Conservation (phyloP, 805 yeast species). For the Saccharomycopsis sp. region DNA sequence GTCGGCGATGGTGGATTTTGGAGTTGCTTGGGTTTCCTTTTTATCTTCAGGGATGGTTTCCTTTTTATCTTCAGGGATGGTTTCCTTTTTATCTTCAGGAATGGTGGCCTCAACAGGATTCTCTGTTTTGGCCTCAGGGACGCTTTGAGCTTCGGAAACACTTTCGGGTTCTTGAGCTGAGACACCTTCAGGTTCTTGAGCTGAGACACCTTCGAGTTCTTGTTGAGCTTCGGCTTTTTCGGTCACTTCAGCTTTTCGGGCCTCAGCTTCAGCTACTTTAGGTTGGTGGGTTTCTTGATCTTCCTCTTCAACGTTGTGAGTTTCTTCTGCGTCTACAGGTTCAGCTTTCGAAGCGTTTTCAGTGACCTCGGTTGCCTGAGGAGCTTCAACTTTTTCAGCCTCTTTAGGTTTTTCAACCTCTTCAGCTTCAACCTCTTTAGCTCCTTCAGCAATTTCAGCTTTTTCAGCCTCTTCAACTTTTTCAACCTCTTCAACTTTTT, state of each 20-base stretch:
- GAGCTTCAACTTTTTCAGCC: constrained; percentile 1
- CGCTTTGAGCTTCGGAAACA: no score
- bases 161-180: no score
- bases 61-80: background rate
- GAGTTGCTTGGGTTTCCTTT: background rate
- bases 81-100: background rate
- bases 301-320: constrained; percentile 1
- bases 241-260: no score
- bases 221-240: constrained; percentile 19
- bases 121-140: constrained; percentile 3
- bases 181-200: no score
- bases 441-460: constrained; percentile 5
- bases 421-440: constrained; percentile 26
- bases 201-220: no score
- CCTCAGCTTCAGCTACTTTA: constrained; percentile 9
- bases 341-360: constrained; percentile 11
- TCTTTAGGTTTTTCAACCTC: constrained; percentile 3
- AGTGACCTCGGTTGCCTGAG: constrained; percentile 4
- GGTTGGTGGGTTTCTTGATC: no score
- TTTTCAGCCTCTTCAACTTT: constrained; percentile 1
- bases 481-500: no score
- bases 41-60: background rate
- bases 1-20: no score
- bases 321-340: constrained; percentile 8
- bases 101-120: background rate